Evolutionary conservation across 495 filamentous ascomycete genomes (phyloP), one percentile per base, ranked within the genome.

Genomic region (Choiromyces venosus): DNA sequence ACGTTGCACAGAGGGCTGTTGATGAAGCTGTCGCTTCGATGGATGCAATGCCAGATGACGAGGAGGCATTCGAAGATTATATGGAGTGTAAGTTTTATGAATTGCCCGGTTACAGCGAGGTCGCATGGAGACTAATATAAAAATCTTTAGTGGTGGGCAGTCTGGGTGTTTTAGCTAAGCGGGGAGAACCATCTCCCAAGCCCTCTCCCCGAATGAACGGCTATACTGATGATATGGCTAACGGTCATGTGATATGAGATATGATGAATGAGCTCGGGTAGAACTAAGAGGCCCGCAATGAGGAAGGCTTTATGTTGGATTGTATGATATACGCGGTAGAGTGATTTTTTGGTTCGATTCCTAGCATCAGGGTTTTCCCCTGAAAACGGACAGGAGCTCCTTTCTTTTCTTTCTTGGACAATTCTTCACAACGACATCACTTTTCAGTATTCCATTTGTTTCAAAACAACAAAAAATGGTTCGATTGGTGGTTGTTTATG

Each of bases 1-100:
- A 87, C 37, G 77, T 97, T 1, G 96, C 95, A 4, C 90, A 91
- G 79, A 87, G 88, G 44, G 92, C 94, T 40, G 93, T 98, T 68
- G 88, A 90, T 36, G 93, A 97, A 77, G 94, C 97, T 2, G 97
- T 97, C 81, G 92, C 92, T 68, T 92, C 92, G 14, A 87, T 89
- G 67, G 93, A 97, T 82, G 92, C 91, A 37, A 94, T 98, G 88
- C 91, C 94, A 69, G 93, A 97, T 78, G 92, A 94, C 37, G 52
- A 61, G 25, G 75, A 77, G 29, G 82, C 84, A 64, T 87, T 87
- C 72, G 84, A 86, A 33, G 86, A 86, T 75, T 86, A 85, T 0
- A 83, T 84, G 65, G 82, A 82, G 67, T 67, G 79, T 80, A 56
- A 71, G 75, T 66, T 64, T 39, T 64, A 56, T 46, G 29, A 16